Percentiles rank a stretch among this genome's conserved stretches.
phyloP scores from a whole-genome alignment of 2,329 filamentous ascomycete species.

The Sclerotinia trifoliorum region DNA sequence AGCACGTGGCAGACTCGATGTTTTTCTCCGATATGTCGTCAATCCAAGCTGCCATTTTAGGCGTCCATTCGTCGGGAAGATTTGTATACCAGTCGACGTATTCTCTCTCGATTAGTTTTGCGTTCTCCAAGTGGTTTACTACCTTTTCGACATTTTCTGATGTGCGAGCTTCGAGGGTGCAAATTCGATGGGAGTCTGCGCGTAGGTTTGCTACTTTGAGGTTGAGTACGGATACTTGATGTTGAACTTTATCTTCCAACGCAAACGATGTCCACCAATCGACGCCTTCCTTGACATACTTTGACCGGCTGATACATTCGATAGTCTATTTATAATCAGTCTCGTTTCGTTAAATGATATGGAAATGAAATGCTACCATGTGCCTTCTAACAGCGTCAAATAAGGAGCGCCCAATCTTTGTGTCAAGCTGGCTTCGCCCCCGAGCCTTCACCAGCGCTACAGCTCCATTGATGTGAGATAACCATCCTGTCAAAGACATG shows the following conservation, averaged over 20 bases:
- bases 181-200: constrained; percentile 51
- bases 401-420: constrained; percentile 52
- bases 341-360: background rate
- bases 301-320: constrained; percentile 53
- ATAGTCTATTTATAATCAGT: constrained; percentile 57
- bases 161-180: constrained; percentile 47
- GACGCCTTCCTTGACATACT: constrained; percentile 50
- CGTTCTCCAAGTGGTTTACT: constrained; percentile 50
- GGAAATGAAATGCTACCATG: constrained; percentile 46
- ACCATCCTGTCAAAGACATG: constrained; percentile 56
- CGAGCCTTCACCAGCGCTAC: constrained; percentile 57
- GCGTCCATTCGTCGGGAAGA: constrained; percentile 51
- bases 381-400: constrained; percentile 60
- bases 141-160: constrained; percentile 51
- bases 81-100: constrained; percentile 50
- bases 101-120: constrained; percentile 52
- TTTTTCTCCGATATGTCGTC: constrained; percentile 33
- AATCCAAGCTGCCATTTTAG: constrained; percentile 54
- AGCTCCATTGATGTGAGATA: constrained; percentile 59
- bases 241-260: constrained; percentile 49
- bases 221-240: constrained; percentile 46
- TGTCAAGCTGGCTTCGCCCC: constrained; percentile 51
- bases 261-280: constrained; percentile 58
- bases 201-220: constrained; percentile 54
- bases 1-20: background rate